Conservation (phyloP, 73 alveolate species). For the Symbiodinium natans region DNA sequence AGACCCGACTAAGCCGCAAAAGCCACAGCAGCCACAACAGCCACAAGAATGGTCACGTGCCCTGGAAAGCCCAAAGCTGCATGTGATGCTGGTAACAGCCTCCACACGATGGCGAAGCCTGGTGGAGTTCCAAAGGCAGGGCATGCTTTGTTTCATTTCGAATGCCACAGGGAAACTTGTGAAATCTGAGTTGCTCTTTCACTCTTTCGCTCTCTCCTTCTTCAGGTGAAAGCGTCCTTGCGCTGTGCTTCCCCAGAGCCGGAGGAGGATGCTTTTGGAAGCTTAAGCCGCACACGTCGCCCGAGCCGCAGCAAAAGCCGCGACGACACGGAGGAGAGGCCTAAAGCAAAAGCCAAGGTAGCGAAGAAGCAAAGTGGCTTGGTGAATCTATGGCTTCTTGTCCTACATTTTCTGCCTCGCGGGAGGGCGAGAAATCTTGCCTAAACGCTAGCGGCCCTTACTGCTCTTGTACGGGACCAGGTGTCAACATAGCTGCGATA, state of each 20-base stretch:
- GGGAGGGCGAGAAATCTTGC: too few relatives aligned
- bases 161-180: too few relatives aligned
- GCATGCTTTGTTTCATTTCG: too few relatives aligned
- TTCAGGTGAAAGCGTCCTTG: conserved; percentile 52
- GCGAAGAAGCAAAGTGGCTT: not conserved
- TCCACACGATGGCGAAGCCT: not conserved
- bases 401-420: too few relatives aligned
- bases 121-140: not conserved
- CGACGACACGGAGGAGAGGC: not conserved
- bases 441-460: too few relatives aligned
- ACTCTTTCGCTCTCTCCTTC: too few relatives aligned
- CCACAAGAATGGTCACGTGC: too few relatives aligned
- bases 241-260: conserved; percentile 93
- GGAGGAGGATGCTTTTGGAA: conserved; percentile 22
- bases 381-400: not conserved
- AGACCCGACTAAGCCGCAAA: too few relatives aligned
- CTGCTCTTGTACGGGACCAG: not conserved
- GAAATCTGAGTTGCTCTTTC: too few relatives aligned
- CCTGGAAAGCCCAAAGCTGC: too few relatives aligned
- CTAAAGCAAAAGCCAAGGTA: not conserved
- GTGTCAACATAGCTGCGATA: too few relatives aligned
- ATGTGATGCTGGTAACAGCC: not conserved
- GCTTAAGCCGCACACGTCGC: not conserved
- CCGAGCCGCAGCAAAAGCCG: not conserved
- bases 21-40: too few relatives aligned